These are phyloP conservation scores for Tieghemiomyces parasiticus DNA, from an alignment of 192 early-diverging fungal species.

Conservation along the genomic window DNA sequence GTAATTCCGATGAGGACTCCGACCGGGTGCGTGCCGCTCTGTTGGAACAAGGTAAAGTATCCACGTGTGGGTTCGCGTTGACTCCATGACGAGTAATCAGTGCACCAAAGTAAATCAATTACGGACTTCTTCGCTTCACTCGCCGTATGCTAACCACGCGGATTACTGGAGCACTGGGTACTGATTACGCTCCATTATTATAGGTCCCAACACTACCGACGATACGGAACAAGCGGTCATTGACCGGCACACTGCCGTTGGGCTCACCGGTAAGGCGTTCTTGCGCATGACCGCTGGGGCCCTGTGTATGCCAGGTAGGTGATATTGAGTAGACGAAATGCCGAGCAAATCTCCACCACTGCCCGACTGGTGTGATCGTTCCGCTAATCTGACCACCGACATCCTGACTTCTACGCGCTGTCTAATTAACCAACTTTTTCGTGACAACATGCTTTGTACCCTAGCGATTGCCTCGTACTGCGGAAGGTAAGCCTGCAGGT, in stretches of 20 bases:
- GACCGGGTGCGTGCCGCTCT: no score
- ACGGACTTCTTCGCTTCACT: background rate
- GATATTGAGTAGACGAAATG: no score
- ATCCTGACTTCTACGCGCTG: no score
- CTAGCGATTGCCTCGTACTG: no score
- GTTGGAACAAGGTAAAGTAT: background rate
- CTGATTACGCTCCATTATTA: background rate
- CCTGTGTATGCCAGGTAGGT: background rate
- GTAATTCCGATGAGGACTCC: no score
- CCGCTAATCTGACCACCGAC: no score
- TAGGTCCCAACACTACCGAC: background rate
- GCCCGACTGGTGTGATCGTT: no score
- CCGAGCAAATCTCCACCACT: no score
- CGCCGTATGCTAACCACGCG: background rate
- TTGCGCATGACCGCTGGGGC: background rate
- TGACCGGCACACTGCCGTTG: background rate
- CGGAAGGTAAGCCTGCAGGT: no score
- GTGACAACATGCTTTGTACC: no score
- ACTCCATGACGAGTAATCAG: background rate
- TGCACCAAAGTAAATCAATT: background rate
- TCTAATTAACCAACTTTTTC: no score
- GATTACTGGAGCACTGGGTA: background rate
- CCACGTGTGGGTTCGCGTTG: background rate
- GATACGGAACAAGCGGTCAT: background rate
- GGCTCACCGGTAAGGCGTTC: constrained; percentile 2